Base-by-base conservation (phyloP, 2,329 filamentous ascomycete species). In the Exophiala dermatitidis region DNA sequence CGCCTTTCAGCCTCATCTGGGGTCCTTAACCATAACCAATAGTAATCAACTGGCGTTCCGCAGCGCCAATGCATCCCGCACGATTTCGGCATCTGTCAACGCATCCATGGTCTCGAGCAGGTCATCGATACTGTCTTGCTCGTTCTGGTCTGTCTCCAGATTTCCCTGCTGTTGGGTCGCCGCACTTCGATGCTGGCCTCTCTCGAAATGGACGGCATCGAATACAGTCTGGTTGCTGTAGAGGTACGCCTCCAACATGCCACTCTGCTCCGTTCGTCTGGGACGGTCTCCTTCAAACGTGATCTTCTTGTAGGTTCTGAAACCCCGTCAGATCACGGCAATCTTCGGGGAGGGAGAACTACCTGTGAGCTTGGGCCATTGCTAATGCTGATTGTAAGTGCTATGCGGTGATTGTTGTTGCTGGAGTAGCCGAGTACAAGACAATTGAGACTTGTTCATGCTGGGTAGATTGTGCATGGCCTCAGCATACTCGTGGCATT, bases 291-390 rank as follows among this genome's bases (percentile, higher is more conserved):
- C 30, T 36, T 45, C 31, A 36, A 44, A 12, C n/a, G 26, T 26
- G 41, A 49, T 36, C 26, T 30, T 26, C 28, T 46, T 28, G 44
- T 67, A 85, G 81, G 2, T 66, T 69, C 61, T 86, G 82, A 48
- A 85, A 82, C 0, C 77, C 78, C 30, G 70, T 68, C 3, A 81
- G 63, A 60, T 81, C 75, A 2, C 7, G 12, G 6, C 10, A 4
- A n/a, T n/a, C 19, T 12, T 38, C 36, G 10, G 4, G 6, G 4
- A 8, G 12, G 10, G 1, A 1, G 36, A 8, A 8, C 19, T 38
- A 38, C 36, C 19, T 38, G 36, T 2, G 36, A n/a, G 36, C 19
- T n/a, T 38, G 36, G 10, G 36, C 36, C 36, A 38, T 38, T 19
- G 19, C 19, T 4, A 38, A n/a, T 38, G 36, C 36, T 38, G 9